Evolutionary conservation across 805 yeast genomes (phyloP).

Genomic region (Candida multigemmis): DNA sequence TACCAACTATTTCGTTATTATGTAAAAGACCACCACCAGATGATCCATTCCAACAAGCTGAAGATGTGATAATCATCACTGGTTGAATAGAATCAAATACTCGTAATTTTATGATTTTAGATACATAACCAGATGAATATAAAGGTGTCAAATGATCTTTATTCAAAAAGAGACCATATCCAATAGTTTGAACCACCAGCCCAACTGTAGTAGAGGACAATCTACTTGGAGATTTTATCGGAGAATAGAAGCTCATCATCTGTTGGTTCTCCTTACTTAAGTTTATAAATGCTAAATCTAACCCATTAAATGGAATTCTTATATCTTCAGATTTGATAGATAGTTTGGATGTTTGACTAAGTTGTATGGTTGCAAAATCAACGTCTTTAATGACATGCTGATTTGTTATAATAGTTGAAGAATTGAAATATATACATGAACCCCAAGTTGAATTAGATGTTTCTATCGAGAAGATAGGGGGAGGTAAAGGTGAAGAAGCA

Average conservation of each 20-base stretch:
- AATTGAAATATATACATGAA: constrained; percentile 26
- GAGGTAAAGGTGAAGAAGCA: constrained; percentile 10
- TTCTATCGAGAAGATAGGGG: no score
- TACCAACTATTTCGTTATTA: constrained; percentile 22
- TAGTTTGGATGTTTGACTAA: no score
- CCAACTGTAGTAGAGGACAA: constrained; percentile 5
- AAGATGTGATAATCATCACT: constrained; percentile 23
- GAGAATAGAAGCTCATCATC: background rate
- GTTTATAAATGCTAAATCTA: constrained; percentile 31
- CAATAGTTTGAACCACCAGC: constrained; percentile 19
- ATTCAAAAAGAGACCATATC: constrained; percentile 32
- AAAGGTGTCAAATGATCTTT: constrained; percentile 15
- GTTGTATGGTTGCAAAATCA: no score
- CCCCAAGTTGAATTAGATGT: constrained; percentile 27
- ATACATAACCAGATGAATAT: constrained; percentile 20
- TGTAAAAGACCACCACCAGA: constrained; percentile 38
- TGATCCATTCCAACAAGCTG: constrained; percentile 44
- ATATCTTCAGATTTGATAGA: constrained; percentile 16
- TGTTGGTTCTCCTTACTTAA: constrained; percentile 4
- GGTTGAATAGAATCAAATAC: constrained; percentile 3
- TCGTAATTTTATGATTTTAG: no score
- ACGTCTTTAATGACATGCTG: constrained; percentile 32
- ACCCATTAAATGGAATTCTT: constrained; percentile 17
- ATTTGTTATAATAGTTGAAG: constrained; percentile 28
- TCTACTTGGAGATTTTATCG: background rate